These are phyloP conservation scores for Nicotiana otophora DNA, from an alignment of 257 asterid species.

Conservation along the genomic window DNA sequence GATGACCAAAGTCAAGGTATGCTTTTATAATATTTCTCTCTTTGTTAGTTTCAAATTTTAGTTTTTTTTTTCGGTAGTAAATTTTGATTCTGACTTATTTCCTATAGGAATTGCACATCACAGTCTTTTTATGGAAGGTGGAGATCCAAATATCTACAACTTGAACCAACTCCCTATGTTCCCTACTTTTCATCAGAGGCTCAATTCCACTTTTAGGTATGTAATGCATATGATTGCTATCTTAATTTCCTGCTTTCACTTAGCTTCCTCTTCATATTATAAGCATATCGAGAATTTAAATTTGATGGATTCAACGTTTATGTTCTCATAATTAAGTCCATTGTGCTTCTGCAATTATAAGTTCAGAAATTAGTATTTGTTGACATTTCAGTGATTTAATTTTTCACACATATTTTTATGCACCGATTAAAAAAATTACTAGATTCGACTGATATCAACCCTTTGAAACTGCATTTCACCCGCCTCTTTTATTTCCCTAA, in stretches of 20 bases:
- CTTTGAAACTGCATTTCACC: background rate
- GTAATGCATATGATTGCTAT: background rate
- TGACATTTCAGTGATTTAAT: background rate
- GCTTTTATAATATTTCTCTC: background rate
- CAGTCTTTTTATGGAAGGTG: slow-evolving; percentile 44
- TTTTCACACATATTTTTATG: background rate
- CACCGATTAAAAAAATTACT: background rate
- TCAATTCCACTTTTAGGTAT: slow-evolving; percentile 43
- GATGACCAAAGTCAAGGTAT: slow-evolving; percentile 61
- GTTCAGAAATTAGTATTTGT: background rate
- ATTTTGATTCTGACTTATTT: background rate
- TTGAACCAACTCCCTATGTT: slow-evolving; percentile 56
- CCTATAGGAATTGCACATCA: slow-evolving; percentile 37
- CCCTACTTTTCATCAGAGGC: slow-evolving; percentile 16
- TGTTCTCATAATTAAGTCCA: background rate
- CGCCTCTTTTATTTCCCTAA: background rate
- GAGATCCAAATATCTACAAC: slow-evolving; percentile 54
- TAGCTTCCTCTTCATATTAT: background rate
- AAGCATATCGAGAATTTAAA: background rate
- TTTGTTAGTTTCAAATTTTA: background rate
- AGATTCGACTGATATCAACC: too few species aligned
- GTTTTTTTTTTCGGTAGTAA: background rate
- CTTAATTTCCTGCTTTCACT: background rate
- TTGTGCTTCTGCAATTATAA: background rate
- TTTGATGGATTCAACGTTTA: background rate